Percentiles rank a stretch among this genome's conserved stretches.
Conservation (phyloP, 2,329 filamentous ascomycete species). For the Colletotrichum spinosum region DNA sequence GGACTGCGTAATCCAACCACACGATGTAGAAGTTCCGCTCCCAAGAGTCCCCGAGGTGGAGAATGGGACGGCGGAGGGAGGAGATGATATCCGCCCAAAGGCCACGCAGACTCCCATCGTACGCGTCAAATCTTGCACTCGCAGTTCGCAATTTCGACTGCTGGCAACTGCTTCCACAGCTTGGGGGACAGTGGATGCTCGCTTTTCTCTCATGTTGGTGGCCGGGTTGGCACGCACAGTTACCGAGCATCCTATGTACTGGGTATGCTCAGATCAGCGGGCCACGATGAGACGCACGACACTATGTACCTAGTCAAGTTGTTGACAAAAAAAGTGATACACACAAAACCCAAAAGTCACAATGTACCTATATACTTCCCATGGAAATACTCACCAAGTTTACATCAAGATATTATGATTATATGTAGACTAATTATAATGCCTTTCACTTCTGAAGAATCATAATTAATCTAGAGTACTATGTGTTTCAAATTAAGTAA, state of each 20-base stretch:
- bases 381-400: too few species aligned
- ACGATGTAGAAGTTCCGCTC: slow-evolving; percentile 9
- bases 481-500: too few species aligned
- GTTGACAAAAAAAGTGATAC: too few species aligned
- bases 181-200: slow-evolving; percentile 6
- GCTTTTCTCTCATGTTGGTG: slow-evolving; percentile 5
- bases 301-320: slow-evolving; percentile 9
- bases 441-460: too few species aligned
- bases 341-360: too few species aligned
- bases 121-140: slow-evolving; percentile 24
- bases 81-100: slow-evolving; percentile 21
- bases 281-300: slow-evolving; percentile 9
- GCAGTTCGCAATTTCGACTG: slow-evolving; percentile 33
- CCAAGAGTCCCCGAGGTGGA: slow-evolving; percentile 26
- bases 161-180: slow-evolving; percentile 7
- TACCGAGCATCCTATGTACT: too few species aligned
- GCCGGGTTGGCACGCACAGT: slow-evolving; percentile 9
- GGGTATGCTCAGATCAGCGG: slow-evolving; percentile 26
- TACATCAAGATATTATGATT: too few species aligned
- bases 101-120: slow-evolving; percentile 2
- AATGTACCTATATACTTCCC: too few species aligned
- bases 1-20: too few species aligned
- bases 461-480: too few species aligned
- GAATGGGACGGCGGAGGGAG: slow-evolving; percentile 23
- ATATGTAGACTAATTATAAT: too few species aligned